Evolutionary conservation across 371 early-diverging fungal genomes (phyloP), one percentile per base, ranked within the genome.

Genomic region (Mortierella sp.): DNA sequence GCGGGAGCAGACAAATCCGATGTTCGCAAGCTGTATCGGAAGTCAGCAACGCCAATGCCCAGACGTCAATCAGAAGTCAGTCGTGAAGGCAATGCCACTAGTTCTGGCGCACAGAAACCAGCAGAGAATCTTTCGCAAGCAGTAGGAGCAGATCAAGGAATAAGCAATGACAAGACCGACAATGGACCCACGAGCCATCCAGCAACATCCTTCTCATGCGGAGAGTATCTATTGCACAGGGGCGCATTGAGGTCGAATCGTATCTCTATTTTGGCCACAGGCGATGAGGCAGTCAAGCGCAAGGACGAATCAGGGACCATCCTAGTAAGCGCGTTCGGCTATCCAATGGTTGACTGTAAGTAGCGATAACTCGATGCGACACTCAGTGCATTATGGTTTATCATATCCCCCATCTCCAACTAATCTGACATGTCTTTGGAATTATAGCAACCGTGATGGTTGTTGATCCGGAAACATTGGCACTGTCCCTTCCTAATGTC

Each of bases 401-500:
- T 16, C 17, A 8, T 34, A 27, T 31, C 17, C 7, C 39, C 44
- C 3, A 3, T 25, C 3, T 19, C 41, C 34, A 54, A 41, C 8
- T 28, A 16, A 25, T 8, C 17, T n/a, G 24, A 27, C 14, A 10
- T 24, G 22, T 19, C 24, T 19, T 1, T 37, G 2, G 16, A 9
- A 16, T 34, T n/a, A 29, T 79, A 79, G 85, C 84, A 0, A 87
- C 91, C 0, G 80, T 92, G 10, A 88, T 90, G 3, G 87, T 95
- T 54, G 94, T 95, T 0, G 91, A 95, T 61, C 94, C 95, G 10
- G 90, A 92, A 48, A 91, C 91, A 21, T 72, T 83, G 13, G 82
- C 88, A 0, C 72, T 95, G 2, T 94, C 92, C 27, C 82, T 89
- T 6, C 83, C 91, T 0, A 88, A 91, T 65, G 78, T 81, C 0